Conservation (phyloP, 2,329 filamentous ascomycete species). For the Cordyceps farinosa region DNA sequence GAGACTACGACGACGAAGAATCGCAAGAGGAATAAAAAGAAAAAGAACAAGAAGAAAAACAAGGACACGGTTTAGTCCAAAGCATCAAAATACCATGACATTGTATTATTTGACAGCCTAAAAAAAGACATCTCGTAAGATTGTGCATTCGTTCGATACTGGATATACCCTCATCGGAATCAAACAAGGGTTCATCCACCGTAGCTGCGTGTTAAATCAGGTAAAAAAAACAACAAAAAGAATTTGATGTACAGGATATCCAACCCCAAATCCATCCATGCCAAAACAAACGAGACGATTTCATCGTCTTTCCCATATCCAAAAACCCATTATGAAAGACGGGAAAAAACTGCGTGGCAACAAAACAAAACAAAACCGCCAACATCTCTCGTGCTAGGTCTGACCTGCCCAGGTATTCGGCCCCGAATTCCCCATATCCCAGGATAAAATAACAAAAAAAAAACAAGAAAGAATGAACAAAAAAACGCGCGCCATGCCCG, state of each 20-base stretch:
- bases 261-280: background rate
- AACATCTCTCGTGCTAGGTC: background rate
- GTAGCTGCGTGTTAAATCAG: background rate
- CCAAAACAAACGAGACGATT: background rate
- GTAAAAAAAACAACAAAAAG: background rate
- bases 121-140: background rate
- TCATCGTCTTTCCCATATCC: too few relatives aligned
- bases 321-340: background rate
- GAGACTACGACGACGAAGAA: slow-evolving; percentile 13
- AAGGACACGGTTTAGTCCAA: too few relatives aligned
- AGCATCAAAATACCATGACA: background rate
- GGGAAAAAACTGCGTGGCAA: background rate
- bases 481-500: slow-evolving; percentile 6
- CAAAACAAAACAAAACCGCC: background rate
- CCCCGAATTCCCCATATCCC: background rate
- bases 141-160: background rate
- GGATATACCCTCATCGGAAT: background rate
- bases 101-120: too few relatives aligned
- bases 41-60: slow-evolving; percentile 20
- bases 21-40: slow-evolving; percentile 21
- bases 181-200: background rate
- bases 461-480: background rate
- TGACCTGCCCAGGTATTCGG: background rate
- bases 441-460: background rate
- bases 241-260: slow-evolving; percentile 10